These are phyloP conservation scores for Bretschneidera sinensis DNA, from an alignment of 345 rosid species.

Conservation along the genomic window DNA sequence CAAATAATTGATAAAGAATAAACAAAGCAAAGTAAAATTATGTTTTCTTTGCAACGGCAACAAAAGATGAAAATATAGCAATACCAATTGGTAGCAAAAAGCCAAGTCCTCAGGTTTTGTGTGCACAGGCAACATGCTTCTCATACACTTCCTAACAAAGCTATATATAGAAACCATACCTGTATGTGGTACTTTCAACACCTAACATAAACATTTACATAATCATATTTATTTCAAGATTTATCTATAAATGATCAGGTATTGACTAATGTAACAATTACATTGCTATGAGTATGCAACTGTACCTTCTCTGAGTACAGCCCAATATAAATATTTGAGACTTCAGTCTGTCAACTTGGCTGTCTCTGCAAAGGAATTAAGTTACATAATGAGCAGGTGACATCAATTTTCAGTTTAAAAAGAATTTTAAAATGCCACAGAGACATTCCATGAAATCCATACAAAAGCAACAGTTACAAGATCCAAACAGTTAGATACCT, in stretches of 20 bases:
- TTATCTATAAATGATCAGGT: not conserved
- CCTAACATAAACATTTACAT: too few relatives aligned
- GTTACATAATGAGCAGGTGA: slow-evolving; percentile 16
- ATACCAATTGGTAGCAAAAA: too few relatives aligned
- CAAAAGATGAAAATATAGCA: too few relatives aligned
- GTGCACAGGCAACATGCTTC: too few relatives aligned
- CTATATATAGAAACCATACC: too few relatives aligned
- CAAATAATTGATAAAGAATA: too few relatives aligned
- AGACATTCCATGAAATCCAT: slow-evolving; percentile 12
- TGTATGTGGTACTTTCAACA: too few relatives aligned
- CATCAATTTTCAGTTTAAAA: slow-evolving; percentile 3
- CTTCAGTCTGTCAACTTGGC: slow-evolving; percentile 71
- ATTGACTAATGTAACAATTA: not conserved
- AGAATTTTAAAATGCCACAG: not conserved
- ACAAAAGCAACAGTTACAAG: slow-evolving; percentile 3
- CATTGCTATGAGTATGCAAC: not conserved
- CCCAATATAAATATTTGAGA: slow-evolving; percentile 66
- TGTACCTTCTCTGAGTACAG: slow-evolving; percentile 86
- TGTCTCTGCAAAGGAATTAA: slow-evolving; percentile 49
- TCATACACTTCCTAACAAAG: not conserved
- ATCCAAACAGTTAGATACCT: slow-evolving; percentile 40
- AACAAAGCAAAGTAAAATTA: too few relatives aligned
- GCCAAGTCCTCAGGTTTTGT: too few relatives aligned
- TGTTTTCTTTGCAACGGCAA: too few relatives aligned
- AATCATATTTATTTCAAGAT: too few relatives aligned